Conservation (phyloP, 345 rosid genomes). For the Rhodamnia argentea region DNA sequence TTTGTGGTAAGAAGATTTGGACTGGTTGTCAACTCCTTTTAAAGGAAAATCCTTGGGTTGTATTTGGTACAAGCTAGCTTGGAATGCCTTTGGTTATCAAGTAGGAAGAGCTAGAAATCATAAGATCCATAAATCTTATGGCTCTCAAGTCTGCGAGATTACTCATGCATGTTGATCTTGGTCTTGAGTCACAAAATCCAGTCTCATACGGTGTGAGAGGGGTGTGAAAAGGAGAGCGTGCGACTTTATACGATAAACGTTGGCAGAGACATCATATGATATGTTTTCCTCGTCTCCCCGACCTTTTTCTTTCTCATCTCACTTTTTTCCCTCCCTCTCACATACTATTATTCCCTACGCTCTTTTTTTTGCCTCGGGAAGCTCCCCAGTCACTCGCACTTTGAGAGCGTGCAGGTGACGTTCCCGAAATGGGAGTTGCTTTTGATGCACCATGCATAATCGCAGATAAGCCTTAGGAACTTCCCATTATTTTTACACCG, state of each 20-base stretch:
- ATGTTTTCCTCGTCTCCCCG: background rate
- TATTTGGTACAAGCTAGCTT: background rate
- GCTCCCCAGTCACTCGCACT: background rate
- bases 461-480: background rate
- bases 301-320: background rate
- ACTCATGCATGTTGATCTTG: background rate
- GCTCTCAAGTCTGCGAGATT: background rate
- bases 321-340: background rate
- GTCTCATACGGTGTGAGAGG: background rate
- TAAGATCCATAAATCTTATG: background rate
- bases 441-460: background rate
- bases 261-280: background rate
- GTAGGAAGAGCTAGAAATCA: background rate
- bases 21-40: background rate
- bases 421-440: background rate
- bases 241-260: conserved; percentile 4
- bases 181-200: background rate
- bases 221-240: conserved; percentile 4
- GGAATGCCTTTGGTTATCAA: background rate
- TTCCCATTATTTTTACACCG: background rate
- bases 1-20: background rate
- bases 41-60: background rate
- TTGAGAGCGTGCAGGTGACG: background rate
- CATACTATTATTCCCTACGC: background rate
- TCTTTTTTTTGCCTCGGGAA: background rate